phyloP scores from a whole-genome alignment of 176 grass and related monocot genomes.

The Dactylis glomerata region DNA sequence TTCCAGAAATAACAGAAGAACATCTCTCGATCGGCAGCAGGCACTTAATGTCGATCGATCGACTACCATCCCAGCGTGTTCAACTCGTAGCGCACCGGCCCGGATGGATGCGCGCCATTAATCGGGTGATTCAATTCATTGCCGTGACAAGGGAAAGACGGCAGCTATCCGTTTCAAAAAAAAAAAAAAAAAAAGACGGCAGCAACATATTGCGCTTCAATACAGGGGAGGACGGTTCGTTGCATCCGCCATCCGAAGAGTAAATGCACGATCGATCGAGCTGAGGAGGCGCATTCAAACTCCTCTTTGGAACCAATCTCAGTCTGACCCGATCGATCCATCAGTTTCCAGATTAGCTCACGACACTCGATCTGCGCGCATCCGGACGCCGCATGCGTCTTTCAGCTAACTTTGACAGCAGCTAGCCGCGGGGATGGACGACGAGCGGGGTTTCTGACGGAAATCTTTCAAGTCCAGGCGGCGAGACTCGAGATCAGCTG shows the following conservation, averaged over 20 bases:
- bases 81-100: not conserved
- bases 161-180: too few relatives aligned
- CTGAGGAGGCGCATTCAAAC: conserved; percentile 45
- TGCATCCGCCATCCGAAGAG: conserved; percentile 46
- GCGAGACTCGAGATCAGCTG: not conserved
- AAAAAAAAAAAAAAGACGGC: too few relatives aligned
- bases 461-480: not conserved
- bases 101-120: conserved; percentile 12
- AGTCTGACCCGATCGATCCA: not conserved
- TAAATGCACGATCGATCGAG: conserved; percentile 30
- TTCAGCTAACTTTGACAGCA: conserved; percentile 16
- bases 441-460: conserved; percentile 1
- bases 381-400: not conserved
- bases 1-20: not conserved
- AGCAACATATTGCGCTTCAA: conserved; percentile 44
- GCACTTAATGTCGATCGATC: not conserved
- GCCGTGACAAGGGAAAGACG: conserved; percentile 23
- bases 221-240: conserved; percentile 51
- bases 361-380: not conserved
- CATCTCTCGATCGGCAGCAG: not conserved
- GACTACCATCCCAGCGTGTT: not conserved
- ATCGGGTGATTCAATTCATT: conserved; percentile 19
- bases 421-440: too few relatives aligned
- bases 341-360: conserved; percentile 28
- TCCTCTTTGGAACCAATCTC: not conserved